phyloP scores from a whole-genome alignment of 2,329 filamentous ascomycete species.

The Claviceps sp. region DNA sequence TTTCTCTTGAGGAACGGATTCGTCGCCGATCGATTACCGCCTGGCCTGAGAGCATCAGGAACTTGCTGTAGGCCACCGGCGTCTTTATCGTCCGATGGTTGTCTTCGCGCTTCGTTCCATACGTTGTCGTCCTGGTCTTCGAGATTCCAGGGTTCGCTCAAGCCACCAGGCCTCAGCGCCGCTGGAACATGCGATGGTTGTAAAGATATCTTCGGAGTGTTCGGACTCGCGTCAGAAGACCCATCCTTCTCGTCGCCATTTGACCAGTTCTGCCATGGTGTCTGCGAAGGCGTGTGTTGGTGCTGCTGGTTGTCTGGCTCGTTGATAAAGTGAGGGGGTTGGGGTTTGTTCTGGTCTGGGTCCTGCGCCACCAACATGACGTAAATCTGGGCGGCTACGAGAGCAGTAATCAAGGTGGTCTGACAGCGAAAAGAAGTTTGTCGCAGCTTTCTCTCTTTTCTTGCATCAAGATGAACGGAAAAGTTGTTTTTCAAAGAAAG shows the following conservation, averaged over 20 bases:
- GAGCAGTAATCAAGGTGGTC: not conserved
- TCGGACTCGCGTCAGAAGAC: not conserved
- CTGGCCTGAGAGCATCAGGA: conserved; percentile 21
- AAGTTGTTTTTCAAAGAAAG: not conserved
- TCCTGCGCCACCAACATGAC: conserved; percentile 6
- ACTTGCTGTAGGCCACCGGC: conserved; percentile 9
- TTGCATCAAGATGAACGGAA: not conserved
- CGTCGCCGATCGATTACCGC: conserved; percentile 25
- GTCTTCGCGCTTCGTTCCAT: conserved; percentile 17
- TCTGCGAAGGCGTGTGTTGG: not conserved
- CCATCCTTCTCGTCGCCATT: conserved; percentile 13
- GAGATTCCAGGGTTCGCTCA: conserved; percentile 7
- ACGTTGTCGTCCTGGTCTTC: conserved; percentile 17
- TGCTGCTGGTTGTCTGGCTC: not conserved
- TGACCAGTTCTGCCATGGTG: conserved; percentile 14
- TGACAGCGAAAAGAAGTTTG: not conserved
- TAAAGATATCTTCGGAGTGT: conserved; percentile 3
- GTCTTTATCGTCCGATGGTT: conserved; percentile 1
- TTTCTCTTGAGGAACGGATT: conserved; percentile 43
- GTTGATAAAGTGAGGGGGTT: not conserved
- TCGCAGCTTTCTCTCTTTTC: not conserved
- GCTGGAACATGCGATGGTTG: conserved; percentile 15
- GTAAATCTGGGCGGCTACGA: not conserved
- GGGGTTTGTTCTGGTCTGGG: not conserved
- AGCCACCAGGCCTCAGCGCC: conserved; percentile 19